Base-by-base conservation (phyloP, 768 basidiomycete genomes). In the Tricholoma terreum region DNA sequence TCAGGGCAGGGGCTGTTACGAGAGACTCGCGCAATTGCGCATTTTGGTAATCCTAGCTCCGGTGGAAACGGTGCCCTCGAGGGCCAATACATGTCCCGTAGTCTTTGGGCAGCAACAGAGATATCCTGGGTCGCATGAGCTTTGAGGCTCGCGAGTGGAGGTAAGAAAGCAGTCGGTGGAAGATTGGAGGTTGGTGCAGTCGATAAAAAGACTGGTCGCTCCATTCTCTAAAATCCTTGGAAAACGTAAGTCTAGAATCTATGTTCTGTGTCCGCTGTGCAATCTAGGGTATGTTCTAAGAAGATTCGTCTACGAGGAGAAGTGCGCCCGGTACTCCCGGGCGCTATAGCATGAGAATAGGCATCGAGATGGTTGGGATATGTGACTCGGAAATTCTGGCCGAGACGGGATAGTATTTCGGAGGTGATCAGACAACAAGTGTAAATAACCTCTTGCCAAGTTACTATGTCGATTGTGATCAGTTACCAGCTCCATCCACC, bases 31-130 rank as follows among this genome's bases (percentile, higher is more conserved):
- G 59, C 58, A 40, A 67, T 56, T 14, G 48, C 67, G 61, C 64
- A 69, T 53, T 63, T 66, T 50, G 66, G 72, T 35, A 70, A 59
- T 24, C 62, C 54, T 43, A 75, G 63, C 14, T 72, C 52, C 24
- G 69, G 64, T 21, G 68, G 66, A 42, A 66, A 50, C 9, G 68
- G 59, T 34, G 69, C 55, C 38, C 69, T 60, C 8, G 68, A 67
- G 11, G 79, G 77, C 67, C 80, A 82, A 68, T 89, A 90, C 6
- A 90, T 69, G 1, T 68, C 60, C 2, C 73, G 72, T 12, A 90
- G 67, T 35, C 76, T 77, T 40, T 62, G 58, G 3, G 88, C 67
- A 1, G 81, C 77, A 15, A 65, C 60, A 21, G 67, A 59, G 33
- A 88, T 67, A 12, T 72, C 67, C 19, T 64, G 61, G 0, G 77